Conservation (phyloP, 371 early-diverging fungal genomes). For the Chytridiales sp. region DNA sequence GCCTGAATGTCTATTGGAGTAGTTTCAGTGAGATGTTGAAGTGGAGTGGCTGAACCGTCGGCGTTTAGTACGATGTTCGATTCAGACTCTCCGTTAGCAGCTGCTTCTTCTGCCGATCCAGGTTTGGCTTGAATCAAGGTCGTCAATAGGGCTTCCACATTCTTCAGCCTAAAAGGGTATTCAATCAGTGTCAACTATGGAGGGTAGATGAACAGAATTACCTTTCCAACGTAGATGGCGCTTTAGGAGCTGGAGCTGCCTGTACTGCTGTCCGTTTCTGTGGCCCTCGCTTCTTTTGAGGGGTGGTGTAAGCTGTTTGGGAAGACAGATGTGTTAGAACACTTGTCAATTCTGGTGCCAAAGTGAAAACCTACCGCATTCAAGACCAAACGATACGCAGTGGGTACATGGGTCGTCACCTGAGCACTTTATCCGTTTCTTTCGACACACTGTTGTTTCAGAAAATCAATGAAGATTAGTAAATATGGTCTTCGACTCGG, state of each 20-base stretch:
- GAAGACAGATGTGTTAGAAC: neutral
- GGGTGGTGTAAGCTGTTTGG: constrained; percentile 31
- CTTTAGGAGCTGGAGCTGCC: neutral
- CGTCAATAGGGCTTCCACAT: neutral
- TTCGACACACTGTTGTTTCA: constrained; percentile 23
- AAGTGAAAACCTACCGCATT: constrained; percentile 22
- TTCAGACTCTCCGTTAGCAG: too few species aligned
- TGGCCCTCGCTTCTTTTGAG: constrained; percentile 43
- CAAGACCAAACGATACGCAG: constrained; percentile 29
- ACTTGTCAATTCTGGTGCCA: neutral
- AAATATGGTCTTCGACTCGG: neutral
- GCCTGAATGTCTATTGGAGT: too few species aligned
- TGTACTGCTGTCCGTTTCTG: constrained; percentile 18
- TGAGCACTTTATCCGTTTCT: constrained; percentile 41
- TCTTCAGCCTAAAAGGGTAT: neutral
- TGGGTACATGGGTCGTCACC: constrained; percentile 35
- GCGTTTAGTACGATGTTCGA: too few species aligned
- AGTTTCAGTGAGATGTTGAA: too few species aligned
- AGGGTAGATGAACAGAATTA: neutral
- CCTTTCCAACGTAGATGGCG: neutral
- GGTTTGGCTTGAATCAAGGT: neutral
- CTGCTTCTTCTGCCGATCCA: constrained; percentile 13
- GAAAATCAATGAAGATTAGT: neutral
- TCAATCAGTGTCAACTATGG: constrained; percentile 2
- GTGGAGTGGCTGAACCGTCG: too few species aligned